A percentile compares a stretch with the other conserved stretches of the same genome.
Evolutionary conservation across 1,284 basidiomycete species (phyloP).

Genomic region (Malassezia globosa): DNA sequence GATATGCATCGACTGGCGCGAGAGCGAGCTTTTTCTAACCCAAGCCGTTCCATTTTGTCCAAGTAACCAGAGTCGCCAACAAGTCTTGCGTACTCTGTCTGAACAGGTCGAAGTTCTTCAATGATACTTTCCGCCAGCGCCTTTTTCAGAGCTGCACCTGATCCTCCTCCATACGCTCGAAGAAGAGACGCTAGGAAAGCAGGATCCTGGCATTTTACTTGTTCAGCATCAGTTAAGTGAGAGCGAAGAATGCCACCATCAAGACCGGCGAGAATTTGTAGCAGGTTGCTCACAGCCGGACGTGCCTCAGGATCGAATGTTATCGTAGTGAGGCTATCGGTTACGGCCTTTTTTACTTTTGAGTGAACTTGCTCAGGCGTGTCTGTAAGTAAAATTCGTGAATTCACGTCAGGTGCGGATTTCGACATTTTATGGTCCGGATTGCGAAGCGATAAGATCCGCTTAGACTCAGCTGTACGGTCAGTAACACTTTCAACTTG

Average conservation of each 20-base stretch:
- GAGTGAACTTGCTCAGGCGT: slow-evolving; percentile 54
- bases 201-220: slow-evolving; percentile 46
- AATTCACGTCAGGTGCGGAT: slow-evolving; percentile 66
- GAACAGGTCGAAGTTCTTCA: slow-evolving; percentile 59
- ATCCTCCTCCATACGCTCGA: slow-evolving; percentile 49
- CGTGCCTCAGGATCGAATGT: slow-evolving; percentile 65
- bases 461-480: slow-evolving; percentile 58
- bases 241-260: slow-evolving; percentile 52
- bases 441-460: slow-evolving; percentile 66
- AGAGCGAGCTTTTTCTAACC: slow-evolving; percentile 58
- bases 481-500: neutral
- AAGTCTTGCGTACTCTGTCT: slow-evolving; percentile 60
- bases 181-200: slow-evolving; percentile 53
- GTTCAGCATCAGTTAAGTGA: slow-evolving; percentile 2
- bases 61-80: slow-evolving; percentile 58
- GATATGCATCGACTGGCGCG: slow-evolving; percentile 58
- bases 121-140: slow-evolving; percentile 65
- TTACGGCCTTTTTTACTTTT: slow-evolving; percentile 72
- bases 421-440: slow-evolving; percentile 89
- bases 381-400: slow-evolving; percentile 78
- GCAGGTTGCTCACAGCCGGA: slow-evolving; percentile 72
- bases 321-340: slow-evolving; percentile 60
- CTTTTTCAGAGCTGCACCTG: slow-evolving; percentile 61
- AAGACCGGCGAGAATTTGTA: slow-evolving; percentile 56
- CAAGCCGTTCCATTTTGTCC: slow-evolving; percentile 56